Evolutionary conservation across 495 filamentous ascomycete species (phyloP).

Genomic region (Astrothelium macrocarpum): DNA sequence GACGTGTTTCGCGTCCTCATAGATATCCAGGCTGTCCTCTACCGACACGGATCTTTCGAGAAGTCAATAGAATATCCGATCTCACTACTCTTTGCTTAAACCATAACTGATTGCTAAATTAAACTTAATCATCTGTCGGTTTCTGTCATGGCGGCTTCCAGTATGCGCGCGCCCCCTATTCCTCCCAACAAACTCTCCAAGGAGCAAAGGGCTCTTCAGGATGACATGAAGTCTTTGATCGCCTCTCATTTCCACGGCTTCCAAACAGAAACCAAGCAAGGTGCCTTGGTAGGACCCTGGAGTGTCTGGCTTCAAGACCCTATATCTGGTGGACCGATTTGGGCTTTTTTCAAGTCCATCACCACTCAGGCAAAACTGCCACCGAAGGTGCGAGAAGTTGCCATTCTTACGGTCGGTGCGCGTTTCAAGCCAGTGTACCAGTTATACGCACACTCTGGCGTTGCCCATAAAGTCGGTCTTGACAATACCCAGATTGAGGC

Average conservation of each 20-base stretch:
- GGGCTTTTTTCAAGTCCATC: not conserved
- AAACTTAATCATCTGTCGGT: not conserved
- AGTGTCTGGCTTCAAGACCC: constrained; percentile 10
- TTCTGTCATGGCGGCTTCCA: not conserved
- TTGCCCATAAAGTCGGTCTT: constrained; percentile 4
- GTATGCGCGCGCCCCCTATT: not conserved
- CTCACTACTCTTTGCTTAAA: not conserved
- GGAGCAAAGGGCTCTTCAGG: not conserved
- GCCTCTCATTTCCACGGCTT: not conserved
- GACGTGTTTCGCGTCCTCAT: no score
- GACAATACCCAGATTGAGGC: not conserved
- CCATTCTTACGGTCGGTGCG: constrained; percentile 16
- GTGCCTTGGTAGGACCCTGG: constrained; percentile 15
- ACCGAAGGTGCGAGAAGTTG: constrained; percentile 10
- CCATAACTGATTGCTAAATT: not conserved
- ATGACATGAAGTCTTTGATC: not conserved
- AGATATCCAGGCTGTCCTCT: no score
- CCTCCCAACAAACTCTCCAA: not conserved
- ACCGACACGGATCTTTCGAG: no score
- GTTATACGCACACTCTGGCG: constrained; percentile 17
- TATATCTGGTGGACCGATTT: constrained; percentile 1
- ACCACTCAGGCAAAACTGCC: constrained; percentile 9
- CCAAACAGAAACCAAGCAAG: constrained; percentile 1
- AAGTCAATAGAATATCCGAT: no score
- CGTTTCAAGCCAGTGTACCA: constrained; percentile 18